phyloP scores from a whole-genome alignment of 2,329 filamentous ascomycete species.

The Ophiostoma novo-ulmi region DNA sequence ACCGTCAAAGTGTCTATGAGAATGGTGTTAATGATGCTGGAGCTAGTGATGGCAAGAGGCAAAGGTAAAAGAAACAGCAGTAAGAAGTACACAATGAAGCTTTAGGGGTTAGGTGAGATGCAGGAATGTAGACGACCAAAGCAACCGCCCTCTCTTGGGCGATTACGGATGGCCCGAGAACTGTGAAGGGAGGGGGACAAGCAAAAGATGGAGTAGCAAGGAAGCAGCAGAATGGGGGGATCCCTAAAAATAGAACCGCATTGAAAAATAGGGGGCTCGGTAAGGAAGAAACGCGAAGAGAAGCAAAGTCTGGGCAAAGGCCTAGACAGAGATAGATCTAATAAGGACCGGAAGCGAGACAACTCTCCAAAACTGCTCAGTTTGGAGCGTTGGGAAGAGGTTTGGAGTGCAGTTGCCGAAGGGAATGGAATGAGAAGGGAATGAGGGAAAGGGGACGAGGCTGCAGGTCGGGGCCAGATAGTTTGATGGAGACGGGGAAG shows the following conservation, averaged over 20 bases:
- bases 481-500: background rate
- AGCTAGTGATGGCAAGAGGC: background rate
- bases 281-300: constrained; percentile 16
- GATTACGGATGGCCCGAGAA: constrained; percentile 26
- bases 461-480: background rate
- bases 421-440: background rate
- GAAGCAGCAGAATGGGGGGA: constrained; percentile 12
- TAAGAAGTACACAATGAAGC: background rate
- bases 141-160: background rate
- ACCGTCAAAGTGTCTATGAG: constrained; percentile 12
- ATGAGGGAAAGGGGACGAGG: background rate
- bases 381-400: background rate
- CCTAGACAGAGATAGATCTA: background rate
- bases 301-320: constrained; percentile 14
- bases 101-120: background rate
- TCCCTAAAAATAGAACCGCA: constrained; percentile 23
- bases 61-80: background rate
- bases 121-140: background rate
- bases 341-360: background rate
- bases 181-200: constrained; percentile 35
- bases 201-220: constrained; percentile 8
- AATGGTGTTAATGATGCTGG: background rate
- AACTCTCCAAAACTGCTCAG: background rate
- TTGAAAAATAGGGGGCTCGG: constrained; percentile 19
- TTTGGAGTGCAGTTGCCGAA: background rate